These are phyloP conservation scores for Protomyces lactucae-debilis DNA, from an alignment of 1,139 yeast genomes.

Conservation along the genomic window DNA sequence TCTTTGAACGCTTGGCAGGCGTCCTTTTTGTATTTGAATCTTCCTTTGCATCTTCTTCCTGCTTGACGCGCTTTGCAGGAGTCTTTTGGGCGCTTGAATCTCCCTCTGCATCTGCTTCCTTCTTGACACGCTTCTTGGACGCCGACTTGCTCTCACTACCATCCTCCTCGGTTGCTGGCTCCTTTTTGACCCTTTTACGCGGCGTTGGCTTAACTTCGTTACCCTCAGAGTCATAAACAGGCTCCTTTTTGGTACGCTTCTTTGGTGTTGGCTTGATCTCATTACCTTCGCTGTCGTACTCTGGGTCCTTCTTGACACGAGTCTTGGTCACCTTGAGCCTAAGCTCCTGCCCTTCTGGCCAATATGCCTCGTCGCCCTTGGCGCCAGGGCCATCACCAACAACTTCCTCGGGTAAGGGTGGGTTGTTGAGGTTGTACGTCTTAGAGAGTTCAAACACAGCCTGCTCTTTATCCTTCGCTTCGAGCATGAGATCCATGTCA, in stretches of 20 bases:
- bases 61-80: not conserved
- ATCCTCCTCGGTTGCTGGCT: not conserved
- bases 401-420: slow-evolving; percentile 17
- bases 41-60: not conserved
- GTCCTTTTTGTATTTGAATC: not conserved
- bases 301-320: slow-evolving; percentile 24
- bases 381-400: slow-evolving; percentile 26
- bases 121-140: slow-evolving; percentile 1
- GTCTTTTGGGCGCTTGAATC: not conserved
- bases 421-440: slow-evolving; percentile 14
- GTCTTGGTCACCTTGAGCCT: slow-evolving; percentile 21
- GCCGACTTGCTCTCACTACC: not conserved
- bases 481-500: slow-evolving; percentile 38
- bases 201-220: not conserved
- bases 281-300: slow-evolving; percentile 19
- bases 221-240: not conserved
- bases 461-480: slow-evolving; percentile 49
- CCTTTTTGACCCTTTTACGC: slow-evolving; percentile 16
- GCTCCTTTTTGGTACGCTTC: slow-evolving; percentile 6
- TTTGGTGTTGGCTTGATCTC: slow-evolving; percentile 13
- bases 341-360: slow-evolving; percentile 24
- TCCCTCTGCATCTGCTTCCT: not conserved
- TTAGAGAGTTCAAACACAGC: slow-evolving; percentile 45
- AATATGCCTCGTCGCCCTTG: slow-evolving; percentile 24
- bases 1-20: not conserved